Base-by-base conservation (phyloP, 2,329 filamentous ascomycete species). In the Magnaporthales sp. region DNA sequence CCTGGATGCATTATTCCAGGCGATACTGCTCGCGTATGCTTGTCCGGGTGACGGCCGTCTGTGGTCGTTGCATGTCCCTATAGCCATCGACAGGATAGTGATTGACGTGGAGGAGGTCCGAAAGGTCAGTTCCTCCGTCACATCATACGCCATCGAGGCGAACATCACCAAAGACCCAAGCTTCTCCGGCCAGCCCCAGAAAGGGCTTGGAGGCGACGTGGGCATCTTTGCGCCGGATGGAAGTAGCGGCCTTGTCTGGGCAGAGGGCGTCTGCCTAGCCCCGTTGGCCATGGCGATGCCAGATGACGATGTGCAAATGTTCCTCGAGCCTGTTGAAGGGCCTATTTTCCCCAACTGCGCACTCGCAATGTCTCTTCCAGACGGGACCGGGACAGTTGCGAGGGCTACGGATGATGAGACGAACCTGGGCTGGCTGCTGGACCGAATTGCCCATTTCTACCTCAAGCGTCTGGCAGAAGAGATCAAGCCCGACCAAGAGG, bases 1-100 rank as follows among this genome's bases (percentile, higher is more conserved):
- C 2, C 69, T 80, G 0, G 78, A 80, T 58, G 70, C 71, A 0
- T 74, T 75, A 1, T 74, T 80, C 66, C 79, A 80, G 67, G 68
- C 74, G 5, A 67, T 74, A 10, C 71, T 79, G 5, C 69, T 73
- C 1, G 76, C 77, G 1, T 74, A 72, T 62, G 72, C 72, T 5
- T 74, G 69, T 26, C 78, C 78, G 0, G 73, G 72, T 0, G 75
- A 77, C 56, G 75, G 73, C 3, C 70, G 70, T 3, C 70, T 80
- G 4, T 75, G 73, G 71, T 68, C 73, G 1, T 68, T 75, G 3
- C 73, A 76, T 62, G 67, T 79, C 2, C 76, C 76, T 3, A 72
- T 70, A 0, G 19, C 32, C 27, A 31, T 71, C 11, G 62, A 66
- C 31, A 65, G 70, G 24, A 68, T 62, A 8, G 1, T 27, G 10